Evolutionary conservation across 371 early-diverging fungal species (phyloP).

Genomic region (Entomophthora muscae): DNA sequence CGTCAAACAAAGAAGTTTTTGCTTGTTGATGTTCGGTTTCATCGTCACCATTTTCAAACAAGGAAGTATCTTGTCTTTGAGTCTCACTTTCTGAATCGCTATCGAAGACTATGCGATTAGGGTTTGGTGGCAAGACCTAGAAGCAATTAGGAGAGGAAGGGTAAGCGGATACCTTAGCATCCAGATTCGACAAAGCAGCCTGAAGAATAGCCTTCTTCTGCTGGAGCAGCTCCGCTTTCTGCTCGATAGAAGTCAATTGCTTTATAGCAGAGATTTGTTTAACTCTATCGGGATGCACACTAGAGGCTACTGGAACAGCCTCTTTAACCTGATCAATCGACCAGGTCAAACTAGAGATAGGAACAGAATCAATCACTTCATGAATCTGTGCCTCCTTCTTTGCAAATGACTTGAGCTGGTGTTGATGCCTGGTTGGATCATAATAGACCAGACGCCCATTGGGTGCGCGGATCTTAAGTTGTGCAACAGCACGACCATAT

Average conservation of each 20-base stretch:
- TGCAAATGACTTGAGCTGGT: neutral
- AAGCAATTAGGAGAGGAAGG: neutral
- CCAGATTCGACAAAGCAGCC: neutral
- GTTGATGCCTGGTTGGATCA: constrained; percentile 1
- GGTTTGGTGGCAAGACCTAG: neutral
- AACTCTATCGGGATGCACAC: neutral
- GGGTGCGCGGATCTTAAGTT: neutral
- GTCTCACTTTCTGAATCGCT: neutral
- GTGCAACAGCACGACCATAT: neutral
- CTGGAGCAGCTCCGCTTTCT: neutral
- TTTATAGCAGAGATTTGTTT: neutral
- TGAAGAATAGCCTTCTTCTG: neutral
- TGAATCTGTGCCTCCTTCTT: neutral
- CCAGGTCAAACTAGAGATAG: neutral
- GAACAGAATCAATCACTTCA: neutral
- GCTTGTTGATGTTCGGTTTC: neutral
- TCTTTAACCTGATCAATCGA: neutral
- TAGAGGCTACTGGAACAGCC: neutral
- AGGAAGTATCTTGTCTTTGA: neutral
- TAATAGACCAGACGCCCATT: neutral
- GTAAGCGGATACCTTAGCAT: neutral
- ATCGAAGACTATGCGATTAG: neutral
- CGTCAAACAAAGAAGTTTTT: neutral
- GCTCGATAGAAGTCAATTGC: neutral
- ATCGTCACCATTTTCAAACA: neutral